These are phyloP conservation scores for Aaosphaeria pasadenensis DNA, from an alignment of 2,329 filamentous ascomycete genomes.

Conservation along the genomic window DNA sequence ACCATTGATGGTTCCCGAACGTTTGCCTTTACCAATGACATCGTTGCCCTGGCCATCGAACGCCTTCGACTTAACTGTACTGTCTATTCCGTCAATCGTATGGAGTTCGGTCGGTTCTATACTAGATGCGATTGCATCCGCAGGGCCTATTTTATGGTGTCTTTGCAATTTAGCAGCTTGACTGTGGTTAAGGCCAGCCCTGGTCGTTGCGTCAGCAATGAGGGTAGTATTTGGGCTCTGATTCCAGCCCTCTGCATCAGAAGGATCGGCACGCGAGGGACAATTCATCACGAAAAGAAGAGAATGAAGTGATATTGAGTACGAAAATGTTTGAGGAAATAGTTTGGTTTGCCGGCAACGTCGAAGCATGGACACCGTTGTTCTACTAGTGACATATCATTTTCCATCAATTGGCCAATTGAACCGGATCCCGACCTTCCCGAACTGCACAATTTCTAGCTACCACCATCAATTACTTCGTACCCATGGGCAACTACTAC, in stretches of 20 bases:
- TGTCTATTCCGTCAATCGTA: constrained; percentile 3
- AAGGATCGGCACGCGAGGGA: constrained; percentile 58
- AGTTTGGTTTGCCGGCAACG: too few relatives aligned
- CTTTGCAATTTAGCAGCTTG: constrained; percentile 56
- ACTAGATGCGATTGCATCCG: constrained; percentile 5
- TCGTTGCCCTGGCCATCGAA: constrained; percentile 6
- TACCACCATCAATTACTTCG: too few relatives aligned
- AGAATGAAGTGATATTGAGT: too few relatives aligned
- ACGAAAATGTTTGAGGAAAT: too few relatives aligned
- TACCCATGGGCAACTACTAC: too few relatives aligned
- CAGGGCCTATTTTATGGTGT: constrained; percentile 30
- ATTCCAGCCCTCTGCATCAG: constrained; percentile 55
- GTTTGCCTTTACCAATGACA: constrained; percentile 3
- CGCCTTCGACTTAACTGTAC: constrained; percentile 2
- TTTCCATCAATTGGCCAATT: too few relatives aligned
- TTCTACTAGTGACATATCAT: too few relatives aligned
- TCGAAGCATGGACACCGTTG: too few relatives aligned
- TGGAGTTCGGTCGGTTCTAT: constrained; percentile 8
- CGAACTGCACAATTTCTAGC: too few relatives aligned
- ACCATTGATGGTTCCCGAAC: background rate
- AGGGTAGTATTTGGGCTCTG: constrained; percentile 56
- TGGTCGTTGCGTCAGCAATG: constrained; percentile 59
- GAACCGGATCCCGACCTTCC: too few relatives aligned
- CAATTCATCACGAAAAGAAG: constrained; percentile 56
- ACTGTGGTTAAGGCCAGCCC: constrained; percentile 60